phyloP scores from a whole-genome alignment of 345 rosid species.

The Eucalyptus erythrocorys region DNA sequence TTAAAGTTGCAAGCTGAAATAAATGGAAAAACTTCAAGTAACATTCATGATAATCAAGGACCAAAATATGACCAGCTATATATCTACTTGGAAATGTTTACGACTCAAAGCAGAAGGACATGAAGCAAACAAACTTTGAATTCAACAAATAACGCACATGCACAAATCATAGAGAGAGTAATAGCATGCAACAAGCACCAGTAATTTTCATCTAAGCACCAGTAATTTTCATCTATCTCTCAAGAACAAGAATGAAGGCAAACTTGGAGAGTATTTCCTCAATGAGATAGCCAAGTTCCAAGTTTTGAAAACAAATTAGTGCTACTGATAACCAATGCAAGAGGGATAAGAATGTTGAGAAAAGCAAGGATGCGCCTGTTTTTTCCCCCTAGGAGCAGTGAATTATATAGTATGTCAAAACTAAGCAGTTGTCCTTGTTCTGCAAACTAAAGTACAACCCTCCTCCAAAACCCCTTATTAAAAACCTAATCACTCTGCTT shows the following conservation, averaged over 20 bases:
- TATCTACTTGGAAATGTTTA: neutral
- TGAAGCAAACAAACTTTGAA: neutral
- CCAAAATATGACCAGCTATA: neutral
- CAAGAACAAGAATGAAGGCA: neutral
- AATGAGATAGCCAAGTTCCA: neutral
- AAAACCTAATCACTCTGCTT: constrained; percentile 1
- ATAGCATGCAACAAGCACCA: neutral
- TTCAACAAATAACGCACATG: neutral
- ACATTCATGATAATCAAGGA: neutral
- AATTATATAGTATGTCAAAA: neutral
- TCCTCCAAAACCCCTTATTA: neutral
- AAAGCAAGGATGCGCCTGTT: neutral
- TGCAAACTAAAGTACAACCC: neutral
- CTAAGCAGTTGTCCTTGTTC: neutral
- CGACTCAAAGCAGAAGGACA: neutral
- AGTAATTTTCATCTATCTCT: neutral
- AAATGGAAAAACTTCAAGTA: neutral
- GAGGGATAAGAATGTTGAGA: neutral
- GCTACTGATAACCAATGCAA: neutral
- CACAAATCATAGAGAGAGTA: neutral
- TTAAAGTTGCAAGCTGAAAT: neutral
- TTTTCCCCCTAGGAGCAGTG: neutral
- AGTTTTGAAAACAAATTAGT: neutral
- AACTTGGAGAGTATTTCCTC: no score
- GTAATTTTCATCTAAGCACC: no score